phyloP scores from a whole-genome alignment of 177 flowering plant species.

The Vitis hybrid region DNA sequence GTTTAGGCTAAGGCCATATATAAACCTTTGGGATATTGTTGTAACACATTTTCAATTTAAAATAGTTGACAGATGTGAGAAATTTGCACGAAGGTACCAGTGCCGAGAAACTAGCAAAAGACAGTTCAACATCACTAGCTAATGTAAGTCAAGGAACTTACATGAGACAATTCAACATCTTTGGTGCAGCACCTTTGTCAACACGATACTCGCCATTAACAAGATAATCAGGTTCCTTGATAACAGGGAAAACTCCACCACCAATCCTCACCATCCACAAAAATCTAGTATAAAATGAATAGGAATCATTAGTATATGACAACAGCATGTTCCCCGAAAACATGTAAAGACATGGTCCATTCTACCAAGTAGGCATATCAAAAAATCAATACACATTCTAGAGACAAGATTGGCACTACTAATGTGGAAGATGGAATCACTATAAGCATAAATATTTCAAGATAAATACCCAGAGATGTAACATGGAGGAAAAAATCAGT shows the following conservation, averaged over 20 bases:
- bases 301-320: background rate
- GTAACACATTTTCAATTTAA: no score
- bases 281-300: conserved; percentile 49
- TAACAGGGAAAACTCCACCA: conserved; percentile 97
- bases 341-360: background rate
- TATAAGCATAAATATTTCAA: no score
- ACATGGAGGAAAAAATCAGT: no score
- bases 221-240: conserved; percentile 98
- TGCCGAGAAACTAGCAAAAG: no score
- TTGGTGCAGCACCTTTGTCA: conserved; percentile 98
- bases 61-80: no score
- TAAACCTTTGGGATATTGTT: no score
- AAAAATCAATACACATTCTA: no score
- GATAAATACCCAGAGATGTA: no score
- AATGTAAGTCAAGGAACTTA: conserved; percentile 40
- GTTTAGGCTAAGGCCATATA: no score
- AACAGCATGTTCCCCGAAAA: background rate
- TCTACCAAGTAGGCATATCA: background rate
- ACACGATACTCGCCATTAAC: conserved; percentile 98
- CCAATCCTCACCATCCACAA: conserved; percentile 99
- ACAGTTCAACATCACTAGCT: background rate
- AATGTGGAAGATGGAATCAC: no score
- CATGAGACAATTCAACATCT: conserved; percentile 99
- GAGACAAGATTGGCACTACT: no score
- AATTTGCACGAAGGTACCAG: no score